Percentiles rank a stretch among this genome's conserved stretches.
phyloP scores from a whole-genome alignment of 2,329 filamentous ascomycete species.

The Tolypocladium pustulatum region DNA sequence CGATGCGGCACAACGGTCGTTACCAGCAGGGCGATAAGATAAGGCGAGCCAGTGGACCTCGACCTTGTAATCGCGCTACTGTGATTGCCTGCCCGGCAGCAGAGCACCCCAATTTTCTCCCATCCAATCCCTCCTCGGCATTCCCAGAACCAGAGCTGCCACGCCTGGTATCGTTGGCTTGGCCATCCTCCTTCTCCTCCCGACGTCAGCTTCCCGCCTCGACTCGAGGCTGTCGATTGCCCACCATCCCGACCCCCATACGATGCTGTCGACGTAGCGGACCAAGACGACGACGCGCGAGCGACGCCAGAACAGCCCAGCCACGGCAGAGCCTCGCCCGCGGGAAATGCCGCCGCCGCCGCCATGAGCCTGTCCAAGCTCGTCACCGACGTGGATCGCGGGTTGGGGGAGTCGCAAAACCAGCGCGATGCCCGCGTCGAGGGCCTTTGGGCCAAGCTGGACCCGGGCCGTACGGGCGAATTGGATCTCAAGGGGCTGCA shows the following conservation, averaged over 20 bases:
- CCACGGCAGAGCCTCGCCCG: constrained; percentile 5
- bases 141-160: constrained; percentile 1
- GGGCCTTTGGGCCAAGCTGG: constrained; percentile 74
- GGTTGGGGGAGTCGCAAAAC: constrained; percentile 67
- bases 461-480: constrained; percentile 64
- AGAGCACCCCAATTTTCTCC: neutral
- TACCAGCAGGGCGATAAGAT: constrained; percentile 4
- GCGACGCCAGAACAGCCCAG: constrained; percentile 5
- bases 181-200: neutral
- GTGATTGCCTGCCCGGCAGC: constrained; percentile 3
- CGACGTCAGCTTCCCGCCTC: constrained; percentile 1
- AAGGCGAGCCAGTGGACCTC: neutral
- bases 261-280: constrained; percentile 1
- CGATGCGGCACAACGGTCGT: neutral
- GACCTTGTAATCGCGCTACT: constrained; percentile 1
- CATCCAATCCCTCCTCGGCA: neutral
- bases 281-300: constrained; percentile 5
- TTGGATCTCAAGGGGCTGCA: constrained; percentile 78
- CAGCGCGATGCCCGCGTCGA: constrained; percentile 73
- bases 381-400: constrained; percentile 44
- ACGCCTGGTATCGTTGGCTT: neutral
- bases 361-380: constrained; percentile 33
- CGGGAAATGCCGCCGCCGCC: constrained; percentile 23
- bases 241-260: neutral
- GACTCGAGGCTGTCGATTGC: neutral